Evolutionary conservation across 2,329 filamentous ascomycete genomes (phyloP).

Genomic region (Exophiala sideris): DNA sequence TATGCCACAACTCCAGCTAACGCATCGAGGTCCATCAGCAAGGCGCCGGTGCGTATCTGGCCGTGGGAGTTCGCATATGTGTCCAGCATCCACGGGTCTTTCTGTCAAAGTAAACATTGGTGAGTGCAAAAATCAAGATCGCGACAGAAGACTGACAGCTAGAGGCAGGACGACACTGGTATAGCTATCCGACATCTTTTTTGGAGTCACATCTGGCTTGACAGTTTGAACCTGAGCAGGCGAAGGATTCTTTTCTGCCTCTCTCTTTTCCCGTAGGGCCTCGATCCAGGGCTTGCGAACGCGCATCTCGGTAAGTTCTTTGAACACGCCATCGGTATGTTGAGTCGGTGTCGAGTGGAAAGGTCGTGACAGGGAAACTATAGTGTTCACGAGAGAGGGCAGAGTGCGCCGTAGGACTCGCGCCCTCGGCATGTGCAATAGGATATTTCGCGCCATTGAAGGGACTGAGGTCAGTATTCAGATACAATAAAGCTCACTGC

Average conservation of each 20-base stretch:
- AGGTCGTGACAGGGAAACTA: neutral
- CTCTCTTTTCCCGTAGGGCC: conserved; percentile 55
- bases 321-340: conserved; percentile 58
- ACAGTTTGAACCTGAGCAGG: conserved; percentile 26
- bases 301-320: conserved; percentile 56
- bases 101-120: conserved; percentile 52
- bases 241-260: conserved; percentile 35
- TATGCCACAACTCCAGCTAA: conserved; percentile 73
- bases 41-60: conserved; percentile 67
- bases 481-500: neutral
- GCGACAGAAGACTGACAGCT: conserved; percentile 14
- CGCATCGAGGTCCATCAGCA: conserved; percentile 79
- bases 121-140: conserved; percentile 1
- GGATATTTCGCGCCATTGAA: conserved; percentile 5
- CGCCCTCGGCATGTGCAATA: conserved; percentile 3
- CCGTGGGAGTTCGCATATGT: conserved; percentile 74
- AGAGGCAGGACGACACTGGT: conserved; percentile 55
- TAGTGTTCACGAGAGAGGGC: neutral
- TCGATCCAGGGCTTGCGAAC: conserved; percentile 68
- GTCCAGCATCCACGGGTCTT: conserved; percentile 73
- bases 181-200: conserved; percentile 69
- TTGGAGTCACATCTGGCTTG: conserved; percentile 60
- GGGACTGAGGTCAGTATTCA: neutral
- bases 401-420: neutral
- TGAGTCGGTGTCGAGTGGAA: conserved; percentile 20